Evolutionary conservation across 2,329 filamentous ascomycete species (phyloP).

Genomic region (Aspergillus proliferans): DNA sequence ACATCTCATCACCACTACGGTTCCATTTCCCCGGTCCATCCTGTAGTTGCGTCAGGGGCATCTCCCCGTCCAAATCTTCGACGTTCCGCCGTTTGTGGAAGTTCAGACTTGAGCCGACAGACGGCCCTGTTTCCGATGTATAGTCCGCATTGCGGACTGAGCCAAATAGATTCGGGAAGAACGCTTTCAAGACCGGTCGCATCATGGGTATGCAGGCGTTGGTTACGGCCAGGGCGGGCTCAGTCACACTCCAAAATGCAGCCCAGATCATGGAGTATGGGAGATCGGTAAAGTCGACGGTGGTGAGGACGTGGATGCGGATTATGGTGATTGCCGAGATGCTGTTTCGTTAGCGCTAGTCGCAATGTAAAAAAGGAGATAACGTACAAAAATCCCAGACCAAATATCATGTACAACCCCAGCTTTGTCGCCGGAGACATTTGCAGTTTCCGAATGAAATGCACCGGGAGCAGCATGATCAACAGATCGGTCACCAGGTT

Average conservation of each 20-base stretch:
- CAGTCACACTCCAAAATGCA: conserved; percentile 14
- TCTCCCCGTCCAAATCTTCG: no score
- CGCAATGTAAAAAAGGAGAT: not conserved
- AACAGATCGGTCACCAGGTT: conserved; percentile 19
- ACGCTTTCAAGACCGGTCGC: conserved; percentile 14
- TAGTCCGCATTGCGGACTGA: not conserved
- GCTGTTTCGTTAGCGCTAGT: conserved; percentile 2
- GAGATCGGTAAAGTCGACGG: conserved; percentile 11
- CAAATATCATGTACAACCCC: conserved; percentile 14
- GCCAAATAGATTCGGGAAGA: conserved; percentile 8
- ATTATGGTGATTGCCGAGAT: conserved; percentile 14
- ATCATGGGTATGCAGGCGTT: conserved; percentile 12
- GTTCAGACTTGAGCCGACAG: no score
- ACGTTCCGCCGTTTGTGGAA: no score
- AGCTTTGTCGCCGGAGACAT: conserved; percentile 11
- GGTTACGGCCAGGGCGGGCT: conserved; percentile 12
- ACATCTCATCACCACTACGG: no score
- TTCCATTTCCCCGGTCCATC: no score
- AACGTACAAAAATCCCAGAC: conserved; percentile 18
- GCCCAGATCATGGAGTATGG: conserved; percentile 10
- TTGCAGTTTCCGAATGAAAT: conserved; percentile 17
- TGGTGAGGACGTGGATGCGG: conserved; percentile 9
- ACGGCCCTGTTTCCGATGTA: no score
- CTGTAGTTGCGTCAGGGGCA: no score
- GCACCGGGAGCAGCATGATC: conserved; percentile 17